Base-by-base conservation (phyloP, 2,329 filamentous ascomycete species). In the Hymenoscyphus salicellus region DNA sequence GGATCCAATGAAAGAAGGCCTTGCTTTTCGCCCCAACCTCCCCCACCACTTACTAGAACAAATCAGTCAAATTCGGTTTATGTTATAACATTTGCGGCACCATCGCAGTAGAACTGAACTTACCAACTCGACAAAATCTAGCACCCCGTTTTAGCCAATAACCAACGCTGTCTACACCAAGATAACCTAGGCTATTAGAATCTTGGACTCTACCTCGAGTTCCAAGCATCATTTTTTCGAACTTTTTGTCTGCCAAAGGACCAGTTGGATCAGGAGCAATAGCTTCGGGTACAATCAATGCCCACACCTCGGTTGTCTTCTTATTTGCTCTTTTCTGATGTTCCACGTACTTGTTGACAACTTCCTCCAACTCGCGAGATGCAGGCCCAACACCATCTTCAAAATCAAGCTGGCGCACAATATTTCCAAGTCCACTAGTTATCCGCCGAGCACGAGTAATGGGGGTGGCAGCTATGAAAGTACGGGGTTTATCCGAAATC, bases 1-100 rank as follows among this genome's bases (percentile, higher is more conserved):
- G 92, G 90, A 72, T 95, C 91, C 3, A 96, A 81, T 5, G 91
- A 92, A 2, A 96, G 79, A 0, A 96, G 79, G 0, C 92, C 92
- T 71, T 89, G 87, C 75, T 94, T 95, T 63, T 84, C 81, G 17
- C 92, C 92, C 92, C 92, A 96, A 23, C 92, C 92, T 52, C 92
- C 92, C 56, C 92, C 92, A 4, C 92, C 92, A 72, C 90, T 93
- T 68, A 93, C 85, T 83, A 80, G 62, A 68, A 63, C 71, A 4
- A n/a, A 43, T 72, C 58, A 69, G 69, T 8, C 28, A 26, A 30
- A 55, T 61, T 59, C 36, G 11, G 16, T 52, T 5, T 5, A 33
- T 62, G 58, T 2, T 23, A 33, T 5, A 46, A 62, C 52, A 26
- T 32, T n/a, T 43, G 58, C 3, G 28, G 3, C 28, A 30, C 3